Base-by-base conservation (phyloP, 2,329 filamentous ascomycete genomes). In the Calonectria fujianensis region DNA sequence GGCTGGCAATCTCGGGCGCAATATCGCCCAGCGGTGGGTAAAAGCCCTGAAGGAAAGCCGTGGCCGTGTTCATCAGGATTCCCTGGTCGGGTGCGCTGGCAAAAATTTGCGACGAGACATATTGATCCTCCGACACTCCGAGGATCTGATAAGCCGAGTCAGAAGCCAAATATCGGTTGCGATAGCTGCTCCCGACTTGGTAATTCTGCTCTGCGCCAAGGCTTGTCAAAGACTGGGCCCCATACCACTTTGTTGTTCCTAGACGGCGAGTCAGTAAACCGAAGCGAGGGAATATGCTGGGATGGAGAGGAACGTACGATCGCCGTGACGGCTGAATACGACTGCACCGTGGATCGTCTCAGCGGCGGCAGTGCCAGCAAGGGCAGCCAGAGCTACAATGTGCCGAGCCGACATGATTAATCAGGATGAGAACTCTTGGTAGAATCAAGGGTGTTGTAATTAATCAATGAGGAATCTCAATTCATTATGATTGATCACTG, bases 161-260 rank as follows among this genome's bases (percentile, higher is more conserved):
- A 20, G 81, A 73, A 8, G 76, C 71, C 10, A 84, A 74, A 27
- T 82, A 81, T 39, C 80, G 71, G 27, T 68, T 72, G 31, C 77
- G 79, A 51, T 80, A 82, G 48, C 76, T 75, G 74, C 72, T 37
- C 5, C 81, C 83, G 18, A 83, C 79, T 39, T 77, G 73, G 66
- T 81, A 84, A 65, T 81, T 82, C 69, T 85, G 83, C 70, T 82
- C 75, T 31, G 83, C 82, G 7, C 83, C 83, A n/a, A 84, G 82
- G 41, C 76, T 80, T n/a, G 83, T 85, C 64, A 85, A 77, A 14
- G 77, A 68, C 73, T 84, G 82, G 39, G 78, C 76, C 20, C 80
- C 80, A 67, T 85, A 85, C 77, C 83, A 82, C 77, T 85, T 85
- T 20, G 84, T 81, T 37, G 81, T 82, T 5, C 84, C 84, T 85